Base-by-base conservation (phyloP, 306 rosid genomes). In the Canavalia ensiformis region DNA sequence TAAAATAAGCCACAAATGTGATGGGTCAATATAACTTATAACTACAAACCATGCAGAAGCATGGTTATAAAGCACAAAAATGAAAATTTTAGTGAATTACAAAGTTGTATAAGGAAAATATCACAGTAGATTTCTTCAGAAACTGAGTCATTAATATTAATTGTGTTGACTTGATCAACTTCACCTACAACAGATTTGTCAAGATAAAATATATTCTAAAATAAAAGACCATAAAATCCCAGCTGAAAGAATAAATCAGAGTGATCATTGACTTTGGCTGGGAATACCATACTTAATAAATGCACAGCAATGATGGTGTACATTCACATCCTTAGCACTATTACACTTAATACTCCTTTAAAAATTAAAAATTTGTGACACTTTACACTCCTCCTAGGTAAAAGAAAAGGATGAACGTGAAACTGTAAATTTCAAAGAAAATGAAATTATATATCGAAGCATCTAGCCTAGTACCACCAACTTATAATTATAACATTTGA, bases 391-490 rank as follows among this genome's bases (percentile, higher is more conserved):
- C 12, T 66, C 68, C 52, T 1, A 2, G 54, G 46, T 66, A 46
- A 57, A 63, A 45, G 59, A 62, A 54, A 42, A 79, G 5, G 30
- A 30, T 7, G 4, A 31, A 34, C 35, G 72, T 57, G 39, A 2
- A 49, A 57, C 34, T 18, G n/a, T 37, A 29, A 78, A 74, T 8
- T 37, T 66, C 3, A 37, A 9, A 57, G 33, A 82, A 67, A 68
- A n/a, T 2, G 2, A 41, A 46, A 41, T 47, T 31, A 66, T 64
- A 33, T 11, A 56, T 66, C 9, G 45, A 44, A 81, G 9, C 59
- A 37, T 70, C 87, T 42, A 39, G 67, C 60, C 29, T 1, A 10
- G 65, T 68, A 51, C 8, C 60, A 76, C 60, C 45, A 81, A 81
- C 45, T 68, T 25, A 37, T 28, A 67, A 49, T 56, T 8, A 47